Evolutionary conservation across 805 yeast species (phyloP).

Genomic region (Pichia rugopelliculosa): DNA sequence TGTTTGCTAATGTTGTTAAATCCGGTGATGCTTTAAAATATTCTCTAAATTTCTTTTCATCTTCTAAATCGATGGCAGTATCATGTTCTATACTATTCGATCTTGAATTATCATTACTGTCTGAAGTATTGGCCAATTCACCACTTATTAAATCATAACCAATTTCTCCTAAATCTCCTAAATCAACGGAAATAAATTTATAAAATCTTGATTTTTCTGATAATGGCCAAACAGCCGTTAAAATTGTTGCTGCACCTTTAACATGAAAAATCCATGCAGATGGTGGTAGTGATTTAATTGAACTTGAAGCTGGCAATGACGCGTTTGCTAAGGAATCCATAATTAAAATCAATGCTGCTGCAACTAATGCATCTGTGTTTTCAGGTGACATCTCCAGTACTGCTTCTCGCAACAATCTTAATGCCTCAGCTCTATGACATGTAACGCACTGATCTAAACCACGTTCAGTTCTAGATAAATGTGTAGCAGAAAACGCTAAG

Average conservation of each 20-base stretch:
- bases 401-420: constrained; percentile 73
- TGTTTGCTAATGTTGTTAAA: constrained; percentile 18
- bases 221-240: constrained; percentile 94
- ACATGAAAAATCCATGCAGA: constrained; percentile 97
- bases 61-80: neutral
- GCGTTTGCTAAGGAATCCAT: constrained; percentile 96
- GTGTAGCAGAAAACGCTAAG: constrained; percentile 88
- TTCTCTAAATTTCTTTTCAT: neutral
- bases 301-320: constrained; percentile 43
- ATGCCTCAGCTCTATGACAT: constrained; percentile 80
- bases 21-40: constrained; percentile 17
- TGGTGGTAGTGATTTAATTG: constrained; percentile 69
- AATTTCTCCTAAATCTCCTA: constrained; percentile 81
- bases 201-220: constrained; percentile 60
- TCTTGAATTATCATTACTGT: constrained; percentile 14
- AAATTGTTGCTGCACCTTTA: constrained; percentile 91
- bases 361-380: constrained; percentile 89
- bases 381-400: constrained; percentile 76
- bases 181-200: constrained; percentile 72
- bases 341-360: constrained; percentile 79
- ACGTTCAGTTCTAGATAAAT: constrained; percentile 66
- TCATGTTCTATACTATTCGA: constrained; percentile 2
- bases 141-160: constrained; percentile 32
- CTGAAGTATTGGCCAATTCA: constrained; percentile 24
- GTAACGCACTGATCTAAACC: constrained; percentile 79